Base-by-base conservation (phyloP, 2,329 filamentous ascomycete species). In the Aspergillus chevalieri region DNA sequence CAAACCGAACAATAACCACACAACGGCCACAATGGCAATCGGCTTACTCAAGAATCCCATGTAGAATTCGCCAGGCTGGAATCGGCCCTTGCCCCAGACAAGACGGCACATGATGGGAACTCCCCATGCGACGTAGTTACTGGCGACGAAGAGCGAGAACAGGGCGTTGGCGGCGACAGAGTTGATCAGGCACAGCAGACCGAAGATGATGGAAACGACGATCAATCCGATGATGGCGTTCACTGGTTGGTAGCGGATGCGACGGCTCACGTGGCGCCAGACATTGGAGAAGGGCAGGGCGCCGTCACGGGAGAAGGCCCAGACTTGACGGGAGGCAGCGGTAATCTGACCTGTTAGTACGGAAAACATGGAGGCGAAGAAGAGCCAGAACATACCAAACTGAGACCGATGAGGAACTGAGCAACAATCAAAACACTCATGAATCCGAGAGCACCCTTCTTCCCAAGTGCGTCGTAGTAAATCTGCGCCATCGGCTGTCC, bases 221-320 rank as follows among this genome's bases (percentile, higher is more conserved):
- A 77, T 77, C 47, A 78, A 76, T 10, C 76, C 79, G 71, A 78
- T 78, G 52, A 83, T 71, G 3, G 78, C 73, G 30, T 79, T 75
- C 8, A 83, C 68, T 0, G 81, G 81, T 47, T 82, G 83, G 56
- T 77, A 80, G 9, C 76, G 77, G 38, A 83, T 74, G 1, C 69
- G 69, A 51, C 74, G 74, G 54, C 74, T 79, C 59, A 84, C 78
- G 6, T 74, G 72, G 28, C 79, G 72, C 64, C 83, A 80, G 64
- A 79, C 82, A 4, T 53, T 63, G 2, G 78, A 81, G 60, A 84
- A 83, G 0, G 81, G 81, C 1, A 84, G 70, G 1, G 80, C 81
- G 2, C 79, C 80, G 57, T 84, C 81, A 21, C 81, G 75, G 7
- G 78, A 79, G 60, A 84, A 84, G 0, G 81, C 81, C 81, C 81